Percentiles rank a stretch among this genome's conserved stretches.
Conservation (phyloP, 1,139 yeast species). For the Saccharomycopsis hybrid region DNA sequence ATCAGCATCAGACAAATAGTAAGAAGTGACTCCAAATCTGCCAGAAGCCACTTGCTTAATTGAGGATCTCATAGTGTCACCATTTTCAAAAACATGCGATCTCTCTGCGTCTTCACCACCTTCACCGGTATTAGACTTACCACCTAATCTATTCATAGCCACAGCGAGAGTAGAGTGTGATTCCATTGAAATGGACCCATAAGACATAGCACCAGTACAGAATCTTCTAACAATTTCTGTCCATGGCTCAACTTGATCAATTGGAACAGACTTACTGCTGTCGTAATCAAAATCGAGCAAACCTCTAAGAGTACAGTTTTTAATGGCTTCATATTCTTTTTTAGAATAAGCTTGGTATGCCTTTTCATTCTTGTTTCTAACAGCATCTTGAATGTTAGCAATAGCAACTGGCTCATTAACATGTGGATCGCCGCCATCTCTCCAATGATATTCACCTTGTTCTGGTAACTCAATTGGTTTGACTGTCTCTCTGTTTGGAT, state of each 20-base stretch:
- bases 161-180: conserved; percentile 96
- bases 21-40: conserved; percentile 95
- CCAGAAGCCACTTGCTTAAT: conserved; percentile 98
- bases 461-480: conserved; percentile 72
- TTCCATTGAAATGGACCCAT: conserved; percentile 98
- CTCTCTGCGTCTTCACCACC: conserved; percentile 99
- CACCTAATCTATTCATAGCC: conserved; percentile 97
- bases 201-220: conserved; percentile 98
- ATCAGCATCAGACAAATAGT: conserved; percentile 91
- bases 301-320: conserved; percentile 91
- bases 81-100: conserved; percentile 69
- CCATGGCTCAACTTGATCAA: conserved; percentile 99
- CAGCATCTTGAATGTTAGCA: conserved; percentile 95
- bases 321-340: conserved; percentile 87
- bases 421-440: conserved; percentile 97
- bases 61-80: conserved; percentile 97
- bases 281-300: conserved; percentile 83
- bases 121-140: conserved; percentile 97
- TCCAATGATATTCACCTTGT: conserved; percentile 96
- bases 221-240: conserved; percentile 96
- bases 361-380: conserved; percentile 86
- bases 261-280: conserved; percentile 66
- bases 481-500: conserved; percentile 67
- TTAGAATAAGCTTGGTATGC: conserved; percentile 89
- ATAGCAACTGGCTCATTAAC: conserved; percentile 92